A percentile compares a stretch with the other conserved stretches of the same genome.
Conservation (phyloP, 441 rosid species). For the Brassica hybrid region DNA sequence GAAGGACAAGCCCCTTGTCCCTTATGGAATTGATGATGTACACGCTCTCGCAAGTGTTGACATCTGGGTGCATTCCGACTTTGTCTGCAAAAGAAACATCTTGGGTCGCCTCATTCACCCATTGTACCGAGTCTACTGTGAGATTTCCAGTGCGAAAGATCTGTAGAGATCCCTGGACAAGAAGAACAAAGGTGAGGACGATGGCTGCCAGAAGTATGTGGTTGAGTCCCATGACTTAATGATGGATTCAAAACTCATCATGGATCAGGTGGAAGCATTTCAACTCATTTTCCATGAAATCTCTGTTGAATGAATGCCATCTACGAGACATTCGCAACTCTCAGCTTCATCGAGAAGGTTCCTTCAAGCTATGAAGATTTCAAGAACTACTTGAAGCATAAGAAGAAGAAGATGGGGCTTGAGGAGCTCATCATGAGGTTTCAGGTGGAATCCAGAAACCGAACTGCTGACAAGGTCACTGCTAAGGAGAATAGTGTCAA, state of each 20-base stretch:
- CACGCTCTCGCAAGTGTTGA: too few relatives aligned
- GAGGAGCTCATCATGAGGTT: neutral
- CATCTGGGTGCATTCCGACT: too few relatives aligned
- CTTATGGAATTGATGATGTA: too few relatives aligned
- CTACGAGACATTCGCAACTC: neutral
- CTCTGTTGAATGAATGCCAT: neutral
- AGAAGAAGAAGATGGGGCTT: neutral
- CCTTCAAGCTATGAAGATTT: neutral
- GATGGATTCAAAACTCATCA: neutral
- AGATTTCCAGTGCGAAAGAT: neutral
- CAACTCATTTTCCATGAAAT: neutral
- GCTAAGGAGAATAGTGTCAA: neutral
- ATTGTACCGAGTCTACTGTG: neutral
- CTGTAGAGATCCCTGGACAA: neutral
- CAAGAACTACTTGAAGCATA: neutral
- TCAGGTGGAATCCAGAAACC: neutral
- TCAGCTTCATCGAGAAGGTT: neutral
- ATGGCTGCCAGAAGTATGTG: neutral
- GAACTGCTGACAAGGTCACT: neutral
- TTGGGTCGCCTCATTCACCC: neutral
- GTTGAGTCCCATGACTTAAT: neutral
- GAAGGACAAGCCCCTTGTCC: too few relatives aligned
- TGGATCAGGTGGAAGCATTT: neutral
- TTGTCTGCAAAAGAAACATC: neutral
- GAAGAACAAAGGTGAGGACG: neutral